These are phyloP conservation scores for Setaria italica DNA, from an alignment of 202 grass and related monocot species.

Conservation along the genomic window DNA sequence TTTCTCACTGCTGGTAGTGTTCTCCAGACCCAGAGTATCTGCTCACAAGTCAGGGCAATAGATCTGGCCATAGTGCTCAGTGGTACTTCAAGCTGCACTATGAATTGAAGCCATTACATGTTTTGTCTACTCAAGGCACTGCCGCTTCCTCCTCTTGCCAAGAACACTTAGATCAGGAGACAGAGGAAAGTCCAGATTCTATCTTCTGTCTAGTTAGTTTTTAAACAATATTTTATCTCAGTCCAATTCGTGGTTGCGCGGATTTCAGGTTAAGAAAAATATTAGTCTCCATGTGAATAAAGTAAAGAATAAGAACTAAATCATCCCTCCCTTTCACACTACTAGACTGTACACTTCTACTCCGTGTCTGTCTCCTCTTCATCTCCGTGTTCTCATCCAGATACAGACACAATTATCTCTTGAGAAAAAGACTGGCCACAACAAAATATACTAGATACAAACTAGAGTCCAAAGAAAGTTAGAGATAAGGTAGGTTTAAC, in stretches of 20 bases:
- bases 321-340: not conserved
- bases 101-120: not conserved
- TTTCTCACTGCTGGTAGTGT: not conserved
- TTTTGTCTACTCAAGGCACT: not conserved
- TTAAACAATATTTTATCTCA: no score
- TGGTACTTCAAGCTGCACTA: not conserved
- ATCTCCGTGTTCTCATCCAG: not conserved
- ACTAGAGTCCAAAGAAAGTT: not conserved
- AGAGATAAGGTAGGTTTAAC: not conserved
- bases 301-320: not conserved
- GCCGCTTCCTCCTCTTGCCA: not conserved
- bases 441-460: not conserved
- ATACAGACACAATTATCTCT: not conserved
- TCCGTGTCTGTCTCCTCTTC: not conserved
- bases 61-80: not conserved
- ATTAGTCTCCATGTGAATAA: not conserved
- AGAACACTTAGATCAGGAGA: not conserved
- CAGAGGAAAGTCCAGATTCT: not conserved
- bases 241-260: not conserved
- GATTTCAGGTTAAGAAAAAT: not conserved
- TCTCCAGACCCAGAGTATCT: conserved; percentile 10
- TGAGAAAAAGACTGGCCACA: not conserved
- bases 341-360: not conserved
- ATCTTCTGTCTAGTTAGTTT: not conserved
- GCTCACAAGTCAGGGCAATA: not conserved